Base-by-base conservation (phyloP, 2,329 filamentous ascomycete genomes). In the Xylariaceae sp. region DNA sequence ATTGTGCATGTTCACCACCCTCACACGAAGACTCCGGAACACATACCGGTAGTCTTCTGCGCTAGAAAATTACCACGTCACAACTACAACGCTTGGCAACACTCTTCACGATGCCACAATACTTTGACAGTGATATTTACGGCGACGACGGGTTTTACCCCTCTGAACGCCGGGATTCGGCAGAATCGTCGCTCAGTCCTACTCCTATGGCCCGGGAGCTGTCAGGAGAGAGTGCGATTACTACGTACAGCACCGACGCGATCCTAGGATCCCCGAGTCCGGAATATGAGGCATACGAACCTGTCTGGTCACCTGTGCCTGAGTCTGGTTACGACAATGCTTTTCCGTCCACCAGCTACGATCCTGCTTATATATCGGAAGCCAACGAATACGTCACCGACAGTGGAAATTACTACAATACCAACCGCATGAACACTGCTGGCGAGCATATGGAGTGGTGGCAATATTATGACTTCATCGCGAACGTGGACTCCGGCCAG, bases 131-230 rank as follows among this genome's bases (percentile, higher is more conserved):
- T 29, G 11, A 24, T 36, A 14, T 4, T 12, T 43, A 57, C 24
- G 17, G 46, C 24, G 26, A 39, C 17, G 28, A 43, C 4, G 37
- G 8, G 17, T 44, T 12, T 19, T 47, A 62, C 24, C 9, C 28
- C 33, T 21, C 23, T 17, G 31, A 45, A 21, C 11, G 8, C 11
- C 43, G 19, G 6, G 31, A 26, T 40, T 48, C 45, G 9, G 40
- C 46, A 17, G 49, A 57, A 19, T 64, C 61, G 64, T 34, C 47
- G 7, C 29, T 46, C 17, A 58, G 62, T 29, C 17, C 46, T 29
- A 58, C 62, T 21, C 54, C 53, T 11, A 69, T 69, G 67, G 49
- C 56, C 37, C 62, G 67, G 44, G 51, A 50, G 16, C 48, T 56
- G 16, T 69, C 67, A 7, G 53, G 57, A 45, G 62, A 49, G 12